phyloP scores from a whole-genome alignment of 2,329 filamentous ascomycete species.

The Xylariaceae sp. region DNA sequence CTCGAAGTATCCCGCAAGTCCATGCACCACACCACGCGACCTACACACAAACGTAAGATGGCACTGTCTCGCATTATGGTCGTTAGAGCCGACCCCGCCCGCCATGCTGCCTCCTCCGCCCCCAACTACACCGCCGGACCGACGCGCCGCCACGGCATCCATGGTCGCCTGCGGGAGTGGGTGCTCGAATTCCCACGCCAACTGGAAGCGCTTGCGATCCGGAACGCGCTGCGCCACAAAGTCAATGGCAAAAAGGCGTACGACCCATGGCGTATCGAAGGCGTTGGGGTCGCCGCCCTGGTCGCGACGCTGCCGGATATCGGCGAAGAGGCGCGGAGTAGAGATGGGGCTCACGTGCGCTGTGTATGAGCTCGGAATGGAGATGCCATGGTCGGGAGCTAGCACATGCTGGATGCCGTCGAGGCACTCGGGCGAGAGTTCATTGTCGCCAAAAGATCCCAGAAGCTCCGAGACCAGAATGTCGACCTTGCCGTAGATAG shows the following conservation, averaged over 20 bases:
- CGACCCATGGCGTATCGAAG: conserved; percentile 92
- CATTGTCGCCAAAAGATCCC: conserved; percentile 95
- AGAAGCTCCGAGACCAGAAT: conserved; percentile 94
- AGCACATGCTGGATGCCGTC: conserved; percentile 94
- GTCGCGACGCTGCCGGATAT: conserved; percentile 69
- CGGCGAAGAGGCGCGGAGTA: conserved; percentile 82
- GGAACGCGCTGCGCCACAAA: conserved; percentile 73
- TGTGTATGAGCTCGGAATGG: conserved; percentile 91
- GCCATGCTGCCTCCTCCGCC: conserved; percentile 75
- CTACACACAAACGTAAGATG: conserved; percentile 79
- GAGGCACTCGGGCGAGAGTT: conserved; percentile 93
- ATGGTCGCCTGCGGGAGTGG: conserved; percentile 69
- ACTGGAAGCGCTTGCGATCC: conserved; percentile 69
- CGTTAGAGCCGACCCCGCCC: conserved; percentile 81
- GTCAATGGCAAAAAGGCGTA: conserved; percentile 88
- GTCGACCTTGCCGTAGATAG: conserved; percentile 73
- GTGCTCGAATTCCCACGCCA: conserved; percentile 81
- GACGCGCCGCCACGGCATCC: conserved; percentile 59
- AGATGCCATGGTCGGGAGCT: conserved; percentile 80
- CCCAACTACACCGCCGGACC: conserved; percentile 67
- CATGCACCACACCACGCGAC: conserved; percentile 84
- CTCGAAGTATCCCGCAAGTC: conserved; percentile 94
- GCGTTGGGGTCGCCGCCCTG: conserved; percentile 70
- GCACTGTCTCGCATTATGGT: conserved; percentile 86
- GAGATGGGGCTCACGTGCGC: conserved; percentile 93